Conservation (phyloP, 169 alveolate species). For the Plasmodium vivax region DNA sequence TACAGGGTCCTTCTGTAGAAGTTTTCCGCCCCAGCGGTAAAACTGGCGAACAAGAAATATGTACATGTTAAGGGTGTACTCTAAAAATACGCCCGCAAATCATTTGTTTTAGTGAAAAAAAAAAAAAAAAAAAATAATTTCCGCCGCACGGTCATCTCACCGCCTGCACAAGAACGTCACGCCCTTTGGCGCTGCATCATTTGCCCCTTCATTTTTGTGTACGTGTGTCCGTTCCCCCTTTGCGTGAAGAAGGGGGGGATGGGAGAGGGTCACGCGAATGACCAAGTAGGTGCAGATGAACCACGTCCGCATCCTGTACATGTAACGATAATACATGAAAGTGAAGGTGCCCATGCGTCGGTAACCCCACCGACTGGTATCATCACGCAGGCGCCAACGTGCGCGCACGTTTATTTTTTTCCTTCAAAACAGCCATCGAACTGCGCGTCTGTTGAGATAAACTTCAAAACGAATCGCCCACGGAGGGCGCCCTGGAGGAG, state of each 20-base stretch:
- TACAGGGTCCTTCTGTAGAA: not conserved
- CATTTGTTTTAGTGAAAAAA: not conserved
- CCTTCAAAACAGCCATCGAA: not conserved
- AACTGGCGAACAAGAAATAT: not conserved
- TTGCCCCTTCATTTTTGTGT: not conserved
- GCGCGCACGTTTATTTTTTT: not conserved
- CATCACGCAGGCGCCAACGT: not conserved
- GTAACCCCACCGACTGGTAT: not conserved
- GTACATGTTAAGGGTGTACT: not conserved
- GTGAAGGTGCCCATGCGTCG: not conserved
- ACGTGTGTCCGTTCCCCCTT: not conserved
- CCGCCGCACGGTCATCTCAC: not conserved
- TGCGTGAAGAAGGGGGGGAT: not conserved
- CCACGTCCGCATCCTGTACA: not conserved
- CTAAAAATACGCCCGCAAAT: not conserved
- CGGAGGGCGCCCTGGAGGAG: not conserved
- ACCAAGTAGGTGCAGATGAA: not conserved
- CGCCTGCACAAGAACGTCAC: not conserved
- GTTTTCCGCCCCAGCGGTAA: not conserved
- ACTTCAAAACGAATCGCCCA: not conserved
- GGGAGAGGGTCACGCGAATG: not conserved
- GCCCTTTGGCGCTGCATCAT: not conserved
- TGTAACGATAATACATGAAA: not conserved
- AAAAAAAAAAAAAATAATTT: not conserved
- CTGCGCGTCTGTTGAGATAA: not conserved